Base-by-base conservation (phyloP, 345 rosid genomes). In the Hevea brasiliensis region DNA sequence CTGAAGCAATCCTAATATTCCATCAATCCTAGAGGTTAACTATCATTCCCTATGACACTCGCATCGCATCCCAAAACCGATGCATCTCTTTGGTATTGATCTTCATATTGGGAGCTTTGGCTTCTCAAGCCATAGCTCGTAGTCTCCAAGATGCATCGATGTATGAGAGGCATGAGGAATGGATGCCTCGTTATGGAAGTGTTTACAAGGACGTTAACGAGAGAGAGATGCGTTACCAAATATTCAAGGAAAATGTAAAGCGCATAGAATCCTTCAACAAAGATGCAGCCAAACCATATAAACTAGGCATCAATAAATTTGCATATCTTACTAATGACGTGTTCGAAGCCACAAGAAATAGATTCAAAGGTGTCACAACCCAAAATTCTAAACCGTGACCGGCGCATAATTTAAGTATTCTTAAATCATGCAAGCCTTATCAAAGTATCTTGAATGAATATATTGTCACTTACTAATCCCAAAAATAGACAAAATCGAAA, bases 291-390 rank as follows among this genome's bases (percentile, higher is more conserved):
- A 73, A 55, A 32, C 5, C 63, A 65, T 73, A 65, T 35, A 65
- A 73, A 18, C 32, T 73, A 4, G 76, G 56, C 0, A 29, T 73
- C 15, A 65, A 73, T 42, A 42, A 65, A 3, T 65, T 65, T 65
- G 76, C 76, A 26, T 71, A 73, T 73, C 76, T 65, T 13, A 55
- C 76, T 2, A 73, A 65, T n/a, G 76, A 65, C 9, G 76, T 65
- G 32, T 73, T 73, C 57, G 55, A 73, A 42, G 20, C 76, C 42
- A 41, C 76, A 7, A 44, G 76, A 45, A 56, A 65, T 12, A 55
- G 65, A 42, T 73, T 64, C 57, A 73, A 73, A 35, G 70, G 70
- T n/a, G n/a, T n/a, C n/a, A n/a, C n/a, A n/a, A n/a, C n/a, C n/a
- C n/a, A n/a, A n/a, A n/a, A n/a, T n/a, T n/a, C n/a, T n/a, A n/a